These are phyloP conservation scores for Sporothrix globosa DNA, from an alignment of 2,329 filamentous ascomycete species.

Conservation along the genomic window DNA sequence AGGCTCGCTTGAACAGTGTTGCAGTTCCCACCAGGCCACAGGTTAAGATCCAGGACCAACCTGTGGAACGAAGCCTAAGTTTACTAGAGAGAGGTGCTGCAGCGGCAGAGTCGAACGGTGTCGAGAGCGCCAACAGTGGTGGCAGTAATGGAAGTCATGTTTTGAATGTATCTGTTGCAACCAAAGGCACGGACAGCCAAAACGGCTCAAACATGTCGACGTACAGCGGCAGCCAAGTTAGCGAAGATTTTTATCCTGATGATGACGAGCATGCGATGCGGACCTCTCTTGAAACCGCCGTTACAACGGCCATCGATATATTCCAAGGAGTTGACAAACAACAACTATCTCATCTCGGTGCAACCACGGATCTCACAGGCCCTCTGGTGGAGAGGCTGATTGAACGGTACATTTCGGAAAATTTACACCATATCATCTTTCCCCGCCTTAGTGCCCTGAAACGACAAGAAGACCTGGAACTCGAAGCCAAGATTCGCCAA, in stretches of 20 bases:
- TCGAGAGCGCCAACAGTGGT: background rate
- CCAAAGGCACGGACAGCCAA: background rate
- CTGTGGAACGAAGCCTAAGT: background rate
- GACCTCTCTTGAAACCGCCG: slow-evolving; percentile 83
- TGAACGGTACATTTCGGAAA: slow-evolving; percentile 90
- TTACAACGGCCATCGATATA: slow-evolving; percentile 90
- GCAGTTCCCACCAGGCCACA: slow-evolving; percentile 39
- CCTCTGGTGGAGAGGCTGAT: slow-evolving; percentile 91
- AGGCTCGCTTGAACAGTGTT: slow-evolving; percentile 57
- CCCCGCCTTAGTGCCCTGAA: slow-evolving; percentile 78
- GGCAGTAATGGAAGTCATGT: background rate
- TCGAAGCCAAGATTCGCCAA: slow-evolving; percentile 86
- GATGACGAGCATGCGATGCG: slow-evolving; percentile 93
- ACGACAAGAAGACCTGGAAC: slow-evolving; percentile 78
- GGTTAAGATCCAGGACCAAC: slow-evolving; percentile 43
- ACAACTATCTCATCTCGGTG: slow-evolving; percentile 85
- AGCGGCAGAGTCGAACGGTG: background rate
- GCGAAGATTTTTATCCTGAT: slow-evolving; percentile 73
- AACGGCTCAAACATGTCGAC: slow-evolving; percentile 25
- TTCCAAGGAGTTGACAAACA: slow-evolving; percentile 97
- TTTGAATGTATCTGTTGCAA: background rate
- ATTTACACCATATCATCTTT: slow-evolving; percentile 88
- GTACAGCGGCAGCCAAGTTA: slow-evolving; percentile 40
- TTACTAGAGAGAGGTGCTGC: background rate
- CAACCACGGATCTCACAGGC: slow-evolving; percentile 90